Percentiles rank a stretch among this genome's conserved stretches.
These are phyloP conservation scores for Bjerkandera adusta DNA, from an alignment of 1,284 basidiomycete genomes.

Conservation along the genomic window DNA sequence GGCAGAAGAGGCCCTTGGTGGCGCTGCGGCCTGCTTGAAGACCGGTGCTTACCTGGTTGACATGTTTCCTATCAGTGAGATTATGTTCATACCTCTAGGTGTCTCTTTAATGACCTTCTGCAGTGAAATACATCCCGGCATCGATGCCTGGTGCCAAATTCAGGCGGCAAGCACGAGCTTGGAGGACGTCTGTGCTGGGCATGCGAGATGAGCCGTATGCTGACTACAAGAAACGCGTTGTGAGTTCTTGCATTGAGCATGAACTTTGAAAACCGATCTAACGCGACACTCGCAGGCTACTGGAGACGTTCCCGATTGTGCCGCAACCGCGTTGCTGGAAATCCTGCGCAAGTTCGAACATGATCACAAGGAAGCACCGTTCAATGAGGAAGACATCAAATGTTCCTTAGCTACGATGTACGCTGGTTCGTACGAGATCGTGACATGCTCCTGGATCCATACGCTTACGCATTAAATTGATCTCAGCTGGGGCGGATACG, in stretches of 20 bases:
- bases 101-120: neutral
- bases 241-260: neutral
- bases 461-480: neutral
- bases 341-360: neutral
- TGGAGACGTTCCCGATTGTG: neutral
- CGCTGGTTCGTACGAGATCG: constrained; percentile 4
- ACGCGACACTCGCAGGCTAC: neutral
- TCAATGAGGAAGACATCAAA: constrained; percentile 5
- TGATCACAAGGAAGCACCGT: neutral
- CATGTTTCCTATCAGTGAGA: constrained; percentile 22
- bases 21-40: constrained; percentile 14
- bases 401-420: constrained; percentile 6
- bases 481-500: constrained; percentile 18
- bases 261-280: neutral
- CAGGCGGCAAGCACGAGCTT: constrained; percentile 39
- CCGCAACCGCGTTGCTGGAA: neutral
- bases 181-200: constrained; percentile 17
- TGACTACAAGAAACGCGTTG: constrained; percentile 17
- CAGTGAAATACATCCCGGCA: constrained; percentile 34
- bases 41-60: constrained; percentile 24
- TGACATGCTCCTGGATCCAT: neutral
- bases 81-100: no score
- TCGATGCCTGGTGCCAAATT: constrained; percentile 41
- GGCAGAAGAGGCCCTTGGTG: constrained; percentile 20
- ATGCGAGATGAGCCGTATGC: constrained; percentile 7